Evolutionary conservation across 768 basidiomycete genomes (phyloP), one percentile per base, ranked within the genome.

Genomic region (Boletus vinaceobasis): DNA sequence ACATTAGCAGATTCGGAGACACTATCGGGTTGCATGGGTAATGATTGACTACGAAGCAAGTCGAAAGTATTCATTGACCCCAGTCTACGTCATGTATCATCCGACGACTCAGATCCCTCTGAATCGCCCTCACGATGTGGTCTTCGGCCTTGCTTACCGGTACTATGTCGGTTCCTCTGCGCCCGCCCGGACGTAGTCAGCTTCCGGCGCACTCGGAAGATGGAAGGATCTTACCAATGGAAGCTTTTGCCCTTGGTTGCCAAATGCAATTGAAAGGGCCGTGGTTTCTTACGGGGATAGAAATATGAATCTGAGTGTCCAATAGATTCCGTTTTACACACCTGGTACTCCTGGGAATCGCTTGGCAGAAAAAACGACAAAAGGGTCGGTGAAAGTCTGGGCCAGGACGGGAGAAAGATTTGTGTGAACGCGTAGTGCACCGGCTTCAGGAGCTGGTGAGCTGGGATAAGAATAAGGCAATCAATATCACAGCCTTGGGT

Each of bases 271-370:
- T 44, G 90, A 93, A 36, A 93, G 79, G 10, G 90, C 86, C 42
- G 91, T 93, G n/a, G 90, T 91, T 71, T 91, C 90, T 90, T 57
- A 33, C 50, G 23, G 49, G 58, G 50, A 63, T 59, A 55, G 55
- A 42, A 50, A 55, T 56, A 57, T 63, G 63, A 67, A 60, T 49
- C 57, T 19, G 48, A 17, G 52, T 21, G 45, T 47, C 29, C 8
- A 48, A 60, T 52, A 61, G 56, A 59, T 36, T 10, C 55, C 55
- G 56, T 17, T 58, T 53, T 68, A 66, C 71, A 67, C 60, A 91
- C 91, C 90, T 74, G 92, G 89, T 40, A 98, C 94, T 47, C 94
- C 94, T 46, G 92, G 93, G 75, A 96, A 98, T 46, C 89, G 84
- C 75, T 98, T 98, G 35, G 94, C 94, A 2, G 92, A 93, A 72